Percentiles rank a stretch among this genome's conserved stretches.
These are phyloP conservation scores for Onygena corvina DNA, from an alignment of 2,329 filamentous ascomycete species.

Conservation along the genomic window DNA sequence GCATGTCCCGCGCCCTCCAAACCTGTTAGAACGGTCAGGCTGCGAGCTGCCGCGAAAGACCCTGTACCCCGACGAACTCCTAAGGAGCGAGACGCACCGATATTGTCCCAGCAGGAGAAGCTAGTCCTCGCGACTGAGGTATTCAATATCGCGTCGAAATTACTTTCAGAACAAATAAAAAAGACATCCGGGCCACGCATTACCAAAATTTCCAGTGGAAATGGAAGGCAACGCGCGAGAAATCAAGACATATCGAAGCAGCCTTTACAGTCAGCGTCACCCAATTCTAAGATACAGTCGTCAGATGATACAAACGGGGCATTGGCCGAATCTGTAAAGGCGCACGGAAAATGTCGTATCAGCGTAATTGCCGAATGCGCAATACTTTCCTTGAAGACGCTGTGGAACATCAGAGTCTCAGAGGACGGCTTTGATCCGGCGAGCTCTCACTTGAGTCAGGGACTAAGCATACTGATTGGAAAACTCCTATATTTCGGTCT, in stretches of 20 bases:
- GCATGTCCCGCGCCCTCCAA: background rate
- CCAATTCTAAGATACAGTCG: conserved; percentile 21
- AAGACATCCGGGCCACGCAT: conserved; percentile 12
- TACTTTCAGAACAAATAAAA: conserved; percentile 31
- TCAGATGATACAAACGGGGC: conserved; percentile 18
- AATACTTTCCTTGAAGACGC: conserved; percentile 28
- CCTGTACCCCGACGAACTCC: conserved; percentile 17
- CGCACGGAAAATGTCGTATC: conserved; percentile 19
- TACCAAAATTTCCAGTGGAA: background rate
- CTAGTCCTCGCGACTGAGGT: conserved; percentile 35
- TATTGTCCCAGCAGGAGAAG: conserved; percentile 29
- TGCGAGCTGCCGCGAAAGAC: conserved; percentile 20
- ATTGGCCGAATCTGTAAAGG: conserved; percentile 7
- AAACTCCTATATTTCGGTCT: conserved; percentile 32
- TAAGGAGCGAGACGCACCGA: conserved; percentile 20
- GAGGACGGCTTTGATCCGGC: conserved; percentile 18
- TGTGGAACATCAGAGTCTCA: conserved; percentile 28
- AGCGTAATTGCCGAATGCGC: conserved; percentile 31
- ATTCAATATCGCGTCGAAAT: conserved; percentile 36
- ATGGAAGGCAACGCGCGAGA: conserved; percentile 1
- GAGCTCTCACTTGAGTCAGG: conserved; percentile 31
- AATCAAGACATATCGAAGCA: conserved; percentile 8
- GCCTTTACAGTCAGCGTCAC: conserved; percentile 22
- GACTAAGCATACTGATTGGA: conserved; percentile 32
- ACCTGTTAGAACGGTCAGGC: conserved; percentile 17